Evolutionary conservation across 2,329 filamentous ascomycete species (phyloP), one percentile per base, ranked within the genome.

Genomic region (Xylariaceae sp.): DNA sequence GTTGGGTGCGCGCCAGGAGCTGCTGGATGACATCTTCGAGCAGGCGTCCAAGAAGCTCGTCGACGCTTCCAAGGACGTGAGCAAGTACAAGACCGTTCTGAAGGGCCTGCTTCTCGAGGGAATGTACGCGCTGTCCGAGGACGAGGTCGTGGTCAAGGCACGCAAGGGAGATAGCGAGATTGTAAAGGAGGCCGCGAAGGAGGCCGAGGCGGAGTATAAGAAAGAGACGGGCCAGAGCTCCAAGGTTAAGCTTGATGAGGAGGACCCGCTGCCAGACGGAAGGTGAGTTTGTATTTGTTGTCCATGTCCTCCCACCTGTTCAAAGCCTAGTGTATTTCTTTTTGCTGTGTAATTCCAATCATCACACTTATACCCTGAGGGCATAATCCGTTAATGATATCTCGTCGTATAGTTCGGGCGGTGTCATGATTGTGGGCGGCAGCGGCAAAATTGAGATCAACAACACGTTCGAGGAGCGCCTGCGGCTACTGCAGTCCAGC

Each of bases 391-490:
- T 54, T 57, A 24, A 52, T 30, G 53, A 45, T 59, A 53, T 61
- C 43, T 61, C 37, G 23, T 26, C 20, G 24, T 44, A 57, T 64
- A 97, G 94, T 67, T 82, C 92, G 55, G 94, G 94, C 56, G 94
- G 94, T 66, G 81, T 96, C 53, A 73, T 83, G 53, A 85, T 99
- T 61, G 76, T 96, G 50, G 91, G 92, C 61, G 87, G 89, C 63
- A 81, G 81, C 61, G 94, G 94, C 72, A 97, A 93, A 82, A 97
- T 99, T 72, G 92, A 96, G 68, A 93, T 99, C 74, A 92, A 97
- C 83, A 97, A 99, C 80, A 97, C 94, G 50, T 89, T 97, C 64
- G 94, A 97, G 72, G 89, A 96, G 71, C 87, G 94, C 63, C 80
- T 99, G 74, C 84, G 83, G 68, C 81, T 97, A 57, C 84, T 97